Evolutionary conservation across 164 flowering plant genomes (phyloP), one percentile per base, ranked within the genome.

Genomic region (Aristolochia californica): DNA sequence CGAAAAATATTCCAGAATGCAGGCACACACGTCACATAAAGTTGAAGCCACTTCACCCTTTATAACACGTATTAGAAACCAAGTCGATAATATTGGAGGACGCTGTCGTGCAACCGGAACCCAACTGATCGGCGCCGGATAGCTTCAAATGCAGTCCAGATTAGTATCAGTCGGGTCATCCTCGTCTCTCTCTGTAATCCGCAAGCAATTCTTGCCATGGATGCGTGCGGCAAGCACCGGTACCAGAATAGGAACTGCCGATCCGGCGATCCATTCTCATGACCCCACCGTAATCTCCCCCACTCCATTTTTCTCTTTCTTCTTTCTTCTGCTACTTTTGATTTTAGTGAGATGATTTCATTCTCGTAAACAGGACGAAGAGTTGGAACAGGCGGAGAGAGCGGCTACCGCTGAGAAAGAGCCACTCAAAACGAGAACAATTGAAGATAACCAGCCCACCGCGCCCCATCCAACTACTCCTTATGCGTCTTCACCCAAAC

Each of bases 391-490:
- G 21, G 53, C 53, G 12, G 53, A 24, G 23, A 10, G 3, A 25
- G 53, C 11, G 22, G 26, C 26, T 13, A 24, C 53, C 0, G 53
- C 53, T 0, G 53, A 49, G 5, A 49, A 49, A 15, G 53, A 21
- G 0, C 53, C 24, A 8, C 53, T 21, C 0, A 18, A 24, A 13
- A 49, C 53, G 24, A 12, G 11, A 14, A 21, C 53, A 7, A 18
- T 49, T 11, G 53, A 21, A 13, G 53, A 49, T 0, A n/a, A n/a
- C 2, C 18, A 14, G 14, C 50, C 50, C 21, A 17, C 18, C 9
- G 5, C 14, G 18, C 40, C 59, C 59, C 25, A 15, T n/a, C 43
- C 26, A 24, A 40, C 59, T 48, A 18, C 43, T 11, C 58, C 58
- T 24, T 21, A 18, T 48, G 16, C 23, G 4, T 20, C 58, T 56